Evolutionary conservation across 2,329 filamentous ascomycete species (phyloP).

Genomic region (Fusarium sp.): DNA sequence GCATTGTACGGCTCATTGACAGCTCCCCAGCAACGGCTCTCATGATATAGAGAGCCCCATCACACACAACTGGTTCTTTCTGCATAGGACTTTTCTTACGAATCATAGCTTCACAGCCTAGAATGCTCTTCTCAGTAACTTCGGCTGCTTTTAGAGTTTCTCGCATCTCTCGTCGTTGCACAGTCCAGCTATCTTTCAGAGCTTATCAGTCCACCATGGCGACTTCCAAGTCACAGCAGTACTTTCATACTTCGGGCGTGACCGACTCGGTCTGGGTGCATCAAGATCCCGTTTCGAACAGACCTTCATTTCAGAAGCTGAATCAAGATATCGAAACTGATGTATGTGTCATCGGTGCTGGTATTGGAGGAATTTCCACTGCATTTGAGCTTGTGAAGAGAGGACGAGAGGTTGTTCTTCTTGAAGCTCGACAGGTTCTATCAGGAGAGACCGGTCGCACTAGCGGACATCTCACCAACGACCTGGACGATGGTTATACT

Average conservation of each 20-base stretch:
- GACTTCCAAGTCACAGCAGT: conserved; percentile 23
- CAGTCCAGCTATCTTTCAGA: conserved; percentile 4
- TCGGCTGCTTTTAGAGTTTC: conserved; percentile 11
- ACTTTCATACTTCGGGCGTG: conserved; percentile 57
- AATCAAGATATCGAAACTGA: conserved; percentile 18
- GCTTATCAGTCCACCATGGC: conserved; percentile 25
- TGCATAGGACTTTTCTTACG: not conserved
- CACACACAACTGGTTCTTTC: not conserved
- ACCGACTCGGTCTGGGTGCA: conserved; percentile 66
- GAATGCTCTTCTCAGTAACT: conserved; percentile 17
- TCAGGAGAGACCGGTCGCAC: conserved; percentile 66
- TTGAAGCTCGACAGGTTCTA: conserved; percentile 65
- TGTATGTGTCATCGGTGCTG: conserved; percentile 31
- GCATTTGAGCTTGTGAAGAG: conserved; percentile 56
- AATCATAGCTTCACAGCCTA: not conserved
- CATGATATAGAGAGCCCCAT: not conserved
- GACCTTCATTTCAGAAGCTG: conserved; percentile 13
- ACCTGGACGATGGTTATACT: conserved; percentile 64
- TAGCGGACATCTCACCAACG: conserved; percentile 64
- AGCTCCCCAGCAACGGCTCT: not conserved
- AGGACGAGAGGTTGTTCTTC: conserved; percentile 61
- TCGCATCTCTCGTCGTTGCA: conserved; percentile 5
- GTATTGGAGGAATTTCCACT: conserved; percentile 31
- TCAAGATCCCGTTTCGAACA: conserved; percentile 55
- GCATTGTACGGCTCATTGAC: not conserved